Base-by-base conservation (phyloP, 1,284 basidiomycete genomes). In the Cryptococcus sp. region DNA sequence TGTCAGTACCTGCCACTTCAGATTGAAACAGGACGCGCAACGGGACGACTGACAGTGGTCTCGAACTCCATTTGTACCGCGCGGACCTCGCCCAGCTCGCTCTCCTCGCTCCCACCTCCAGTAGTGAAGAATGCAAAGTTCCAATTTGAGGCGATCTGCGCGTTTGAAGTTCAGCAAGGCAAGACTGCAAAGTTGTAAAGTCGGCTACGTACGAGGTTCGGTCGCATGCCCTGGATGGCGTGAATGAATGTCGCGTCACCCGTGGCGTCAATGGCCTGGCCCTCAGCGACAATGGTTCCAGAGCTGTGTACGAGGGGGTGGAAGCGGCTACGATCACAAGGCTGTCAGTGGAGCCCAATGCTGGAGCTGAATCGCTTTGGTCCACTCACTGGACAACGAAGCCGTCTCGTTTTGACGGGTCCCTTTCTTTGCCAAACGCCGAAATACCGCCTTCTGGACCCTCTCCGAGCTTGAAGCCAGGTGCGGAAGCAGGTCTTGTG, bases 151-250 rank as follows among this genome's bases (percentile, higher is more conserved):
- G 96, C 96, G 63, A 97, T 64, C 78, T 78, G 53, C 7, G 23
- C n/a, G 19, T 55, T 22, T 54, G 50, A 45, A 27, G 22, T 30
- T 16, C 25, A 53, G 22, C 42, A 20, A 27, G 39, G 30, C 30
- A 35, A 13, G 30, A 35, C 30, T 27, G 40, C 22, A 5, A 39
- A 17, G 39, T 40, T 16, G 41, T 42, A 15, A 8, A 57, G 6
- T 19, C n/a, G 17, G 20, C 1, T 38, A 66, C 76, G 60, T 39
- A 79, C 86, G 56, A 93, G 84, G 79, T 99, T 93, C 54, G 94
- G 93, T 11, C 93, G 86, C 93, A 99, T 97, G 70, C 94, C 95
- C 78, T 99, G 96, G 76, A 99, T 95, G 27, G 96, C 95, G 78
- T 96, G 91, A 22, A 96, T 85, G 74, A 97, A 89, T 87, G 93